Evolutionary conservation across 1,284 basidiomycete species (phyloP).

Genomic region (Xerocomus amazonicus): DNA sequence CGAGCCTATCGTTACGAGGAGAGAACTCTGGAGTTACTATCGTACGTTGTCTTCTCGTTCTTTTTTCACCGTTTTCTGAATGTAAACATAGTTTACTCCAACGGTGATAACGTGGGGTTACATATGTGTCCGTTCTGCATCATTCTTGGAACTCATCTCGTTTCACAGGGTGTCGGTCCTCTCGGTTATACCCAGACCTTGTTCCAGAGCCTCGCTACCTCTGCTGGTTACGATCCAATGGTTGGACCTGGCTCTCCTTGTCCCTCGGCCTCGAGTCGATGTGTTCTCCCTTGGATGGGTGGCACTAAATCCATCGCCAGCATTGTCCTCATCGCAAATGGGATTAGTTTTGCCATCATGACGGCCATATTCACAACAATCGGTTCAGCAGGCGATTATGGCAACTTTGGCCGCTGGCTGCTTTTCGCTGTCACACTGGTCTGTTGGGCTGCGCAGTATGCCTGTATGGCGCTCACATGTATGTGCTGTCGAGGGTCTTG

Average conservation of each 20-base stretch:
- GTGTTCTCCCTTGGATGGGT: conserved; percentile 69
- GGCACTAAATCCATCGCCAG: conserved; percentile 72
- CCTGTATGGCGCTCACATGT: conserved; percentile 70
- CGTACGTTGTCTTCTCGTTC: conserved; percentile 11
- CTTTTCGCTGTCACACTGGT: conserved; percentile 68
- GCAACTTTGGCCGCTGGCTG: conserved; percentile 74
- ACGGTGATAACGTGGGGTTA: conserved; percentile 59
- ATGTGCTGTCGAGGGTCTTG: conserved; percentile 16
- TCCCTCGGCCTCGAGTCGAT: conserved; percentile 57
- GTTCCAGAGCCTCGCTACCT: conserved; percentile 67
- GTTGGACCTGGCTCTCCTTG: conserved; percentile 67
- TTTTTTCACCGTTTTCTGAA: conserved; percentile 8
- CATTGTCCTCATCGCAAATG: conserved; percentile 71
- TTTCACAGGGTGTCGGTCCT: conserved; percentile 56
- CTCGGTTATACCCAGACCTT: conserved; percentile 62
- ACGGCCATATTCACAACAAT: conserved; percentile 78
- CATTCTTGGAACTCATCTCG: background rate
- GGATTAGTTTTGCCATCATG: conserved; percentile 77
- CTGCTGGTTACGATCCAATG: conserved; percentile 66
- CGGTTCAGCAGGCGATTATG: conserved; percentile 79
- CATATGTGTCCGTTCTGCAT: background rate
- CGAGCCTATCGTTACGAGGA: too few species aligned
- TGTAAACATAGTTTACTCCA: conserved; percentile 56
- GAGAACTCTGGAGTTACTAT: too few species aligned
- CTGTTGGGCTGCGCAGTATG: conserved; percentile 79